Conservation (phyloP, 805 yeast genomes). For the Candida boidinii region DNA sequence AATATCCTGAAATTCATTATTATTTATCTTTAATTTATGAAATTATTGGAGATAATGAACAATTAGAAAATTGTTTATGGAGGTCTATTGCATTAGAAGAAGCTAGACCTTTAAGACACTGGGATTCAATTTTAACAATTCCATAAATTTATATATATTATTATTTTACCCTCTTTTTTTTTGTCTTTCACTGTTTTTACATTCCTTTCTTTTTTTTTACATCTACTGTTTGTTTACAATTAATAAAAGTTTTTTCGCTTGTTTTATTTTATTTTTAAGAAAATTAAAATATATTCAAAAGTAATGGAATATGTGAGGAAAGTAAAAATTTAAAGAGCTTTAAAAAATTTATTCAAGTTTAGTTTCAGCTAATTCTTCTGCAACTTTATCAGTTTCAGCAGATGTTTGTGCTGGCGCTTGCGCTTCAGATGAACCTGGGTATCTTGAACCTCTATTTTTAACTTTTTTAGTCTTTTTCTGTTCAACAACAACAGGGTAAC, state of each 20-base stretch:
- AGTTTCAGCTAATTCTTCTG: conserved; percentile 31
- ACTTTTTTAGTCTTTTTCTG: conserved; percentile 64
- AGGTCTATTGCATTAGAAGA: conserved; percentile 59
- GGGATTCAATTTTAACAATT: not conserved
- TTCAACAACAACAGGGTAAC: conserved; percentile 73
- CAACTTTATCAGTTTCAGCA: conserved; percentile 19
- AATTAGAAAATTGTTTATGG: conserved; percentile 46
- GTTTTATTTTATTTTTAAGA: too few relatives aligned
- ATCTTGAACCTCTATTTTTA: conserved; percentile 83
- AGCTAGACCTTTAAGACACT: conserved; percentile 41
- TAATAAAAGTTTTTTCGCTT: too few relatives aligned
- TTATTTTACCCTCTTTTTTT: too few relatives aligned
- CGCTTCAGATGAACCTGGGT: conserved; percentile 56
- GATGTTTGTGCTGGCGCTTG: conserved; percentile 9
- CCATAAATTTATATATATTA: too few relatives aligned
- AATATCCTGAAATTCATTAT: conserved; percentile 59
- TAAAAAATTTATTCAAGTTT: conserved; percentile 26
- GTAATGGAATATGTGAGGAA: too few relatives aligned
- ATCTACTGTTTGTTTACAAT: too few relatives aligned
- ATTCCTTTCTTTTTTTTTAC: too few relatives aligned
- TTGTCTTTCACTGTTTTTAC: too few relatives aligned
- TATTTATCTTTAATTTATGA: conserved; percentile 58
- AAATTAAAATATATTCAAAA: too few relatives aligned
- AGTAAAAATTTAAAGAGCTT: too few relatives aligned
- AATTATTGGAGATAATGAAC: conserved; percentile 38